Base-by-base conservation (phyloP, 306 rosid species). In the Senna tora region DNA sequence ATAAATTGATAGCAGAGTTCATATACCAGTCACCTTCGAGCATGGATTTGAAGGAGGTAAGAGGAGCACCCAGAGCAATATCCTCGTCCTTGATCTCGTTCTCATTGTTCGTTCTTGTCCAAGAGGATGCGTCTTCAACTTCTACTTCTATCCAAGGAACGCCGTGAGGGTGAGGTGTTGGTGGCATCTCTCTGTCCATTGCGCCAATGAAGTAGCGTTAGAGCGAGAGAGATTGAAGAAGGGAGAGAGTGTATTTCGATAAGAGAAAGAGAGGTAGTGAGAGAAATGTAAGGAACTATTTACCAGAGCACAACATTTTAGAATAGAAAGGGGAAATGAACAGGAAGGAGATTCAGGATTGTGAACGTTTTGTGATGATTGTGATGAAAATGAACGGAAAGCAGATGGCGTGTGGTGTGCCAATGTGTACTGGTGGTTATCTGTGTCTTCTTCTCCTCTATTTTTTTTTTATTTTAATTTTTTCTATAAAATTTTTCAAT, bases 21-120 rank as follows among this genome's bases (percentile, higher is more conserved):
- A 84, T 21, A 75, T 64, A 85, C 91, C 95, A 92, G 57, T 88
- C 97, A 43, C 66, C 65, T 46, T 87, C 89, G 3, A 87, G 80
- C 82, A 89, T 89, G 57, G 97, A 82, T 33, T 85, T 85, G 85
- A 85, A 91, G 38, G 87, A 77, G 0, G 88, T 65, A 8, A 82
- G 60, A 53, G 87, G 74, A 42, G 49, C 74, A 20, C 60, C 73
- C 36, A 54, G n/a, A 57, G 67, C 73, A 86, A 80, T 45, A 47
- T 59, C 80, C 45, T 79, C 72, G 59, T 65, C 82, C 20, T 58
- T 58, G 21, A 32, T 55, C 25, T 76, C 79, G 12, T 39, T 59
- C 28, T 30, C 59, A 47, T 59, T 47, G 71, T 58, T 45, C 52
- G 73, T 67, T 73, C 72, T 68, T 38, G 70, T 60, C 92, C 90